Conservation (phyloP, 768 basidiomycete genomes). For the Gyrodon lividus region DNA sequence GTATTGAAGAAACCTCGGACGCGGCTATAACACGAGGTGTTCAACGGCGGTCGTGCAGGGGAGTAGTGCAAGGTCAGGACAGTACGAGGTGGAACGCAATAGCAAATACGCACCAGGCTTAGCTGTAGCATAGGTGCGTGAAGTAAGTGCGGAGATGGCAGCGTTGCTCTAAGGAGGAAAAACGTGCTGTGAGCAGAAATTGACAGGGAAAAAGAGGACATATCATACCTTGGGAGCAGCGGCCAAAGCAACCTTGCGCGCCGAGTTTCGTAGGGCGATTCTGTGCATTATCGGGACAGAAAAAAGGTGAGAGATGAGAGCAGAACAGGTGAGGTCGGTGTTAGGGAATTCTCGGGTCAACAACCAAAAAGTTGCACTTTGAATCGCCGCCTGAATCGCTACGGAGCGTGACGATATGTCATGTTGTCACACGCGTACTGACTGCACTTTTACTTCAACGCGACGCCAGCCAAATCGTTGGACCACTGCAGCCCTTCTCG, state of each 20-base stretch:
- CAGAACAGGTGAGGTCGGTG: constrained; percentile 36
- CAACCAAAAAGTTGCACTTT: constrained; percentile 33
- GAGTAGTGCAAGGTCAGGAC: constrained; percentile 9
- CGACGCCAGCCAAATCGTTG: neutral
- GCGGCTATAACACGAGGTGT: constrained; percentile 65
- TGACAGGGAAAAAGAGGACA: constrained; percentile 15
- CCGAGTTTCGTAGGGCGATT: constrained; percentile 82
- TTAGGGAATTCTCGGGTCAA: constrained; percentile 34
- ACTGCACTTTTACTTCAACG: constrained; percentile 3
- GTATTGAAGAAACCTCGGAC: constrained; percentile 98
- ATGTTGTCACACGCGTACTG: constrained; percentile 4
- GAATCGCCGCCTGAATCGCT: constrained; percentile 29
- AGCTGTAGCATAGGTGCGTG: constrained; percentile 94
- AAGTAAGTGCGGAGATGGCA: constrained; percentile 45
- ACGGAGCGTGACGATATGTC: constrained; percentile 11
- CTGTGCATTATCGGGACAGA: constrained; percentile 68
- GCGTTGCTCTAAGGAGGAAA: constrained; percentile 34
- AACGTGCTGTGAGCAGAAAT: constrained; percentile 6
- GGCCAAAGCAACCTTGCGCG: constrained; percentile 73
- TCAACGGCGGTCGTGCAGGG: constrained; percentile 20
- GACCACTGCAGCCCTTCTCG: neutral
- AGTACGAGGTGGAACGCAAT: neutral
- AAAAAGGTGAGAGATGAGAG: constrained; percentile 47
- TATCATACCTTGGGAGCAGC: constrained; percentile 59
- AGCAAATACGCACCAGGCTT: constrained; percentile 79